Evolutionary conservation across 2,329 filamentous ascomycete genomes (phyloP).

Genomic region (Trichoderma guizhouense): DNA sequence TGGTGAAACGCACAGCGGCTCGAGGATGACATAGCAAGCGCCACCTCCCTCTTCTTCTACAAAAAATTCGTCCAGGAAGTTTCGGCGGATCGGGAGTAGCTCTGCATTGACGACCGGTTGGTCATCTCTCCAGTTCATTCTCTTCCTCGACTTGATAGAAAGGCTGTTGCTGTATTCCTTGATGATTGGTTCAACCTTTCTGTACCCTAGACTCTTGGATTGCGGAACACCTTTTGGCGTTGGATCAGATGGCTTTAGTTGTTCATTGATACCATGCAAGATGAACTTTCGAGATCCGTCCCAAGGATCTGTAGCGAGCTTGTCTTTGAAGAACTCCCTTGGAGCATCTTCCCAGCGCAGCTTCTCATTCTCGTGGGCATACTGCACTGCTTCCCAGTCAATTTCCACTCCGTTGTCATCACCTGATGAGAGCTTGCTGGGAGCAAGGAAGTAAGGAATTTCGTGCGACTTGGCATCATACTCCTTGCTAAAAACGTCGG

Average conservation of each 20-base stretch:
- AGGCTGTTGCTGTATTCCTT: constrained; percentile 81
- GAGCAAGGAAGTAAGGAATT: constrained; percentile 82
- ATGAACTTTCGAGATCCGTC: constrained; percentile 64
- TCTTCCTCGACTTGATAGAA: constrained; percentile 56
- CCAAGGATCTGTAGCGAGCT: constrained; percentile 54
- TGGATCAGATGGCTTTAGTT: constrained; percentile 61
- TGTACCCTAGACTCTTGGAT: constrained; percentile 44
- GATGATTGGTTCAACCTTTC: constrained; percentile 55
- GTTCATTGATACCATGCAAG: constrained; percentile 48
- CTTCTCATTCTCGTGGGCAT: constrained; percentile 33
- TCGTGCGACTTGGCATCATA: constrained; percentile 62
- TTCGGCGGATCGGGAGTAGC: constrained; percentile 71
- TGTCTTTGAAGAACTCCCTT: constrained; percentile 50
- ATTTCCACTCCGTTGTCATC: constrained; percentile 33
- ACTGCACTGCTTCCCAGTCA: constrained; percentile 59
- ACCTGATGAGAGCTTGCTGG: constrained; percentile 34
- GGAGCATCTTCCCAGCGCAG: constrained; percentile 42
- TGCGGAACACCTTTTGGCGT: constrained; percentile 56
- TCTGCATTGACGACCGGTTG: constrained; percentile 81
- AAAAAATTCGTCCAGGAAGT: constrained; percentile 70
- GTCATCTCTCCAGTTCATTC: constrained; percentile 54
- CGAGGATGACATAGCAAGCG: constrained; percentile 66
- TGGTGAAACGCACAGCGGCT: constrained; percentile 72
- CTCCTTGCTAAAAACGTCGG: constrained; percentile 84
- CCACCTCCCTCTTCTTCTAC: constrained; percentile 45